Conservation (phyloP, 108 stramenopile genomes). For the Cyclotella sp. region DNA sequence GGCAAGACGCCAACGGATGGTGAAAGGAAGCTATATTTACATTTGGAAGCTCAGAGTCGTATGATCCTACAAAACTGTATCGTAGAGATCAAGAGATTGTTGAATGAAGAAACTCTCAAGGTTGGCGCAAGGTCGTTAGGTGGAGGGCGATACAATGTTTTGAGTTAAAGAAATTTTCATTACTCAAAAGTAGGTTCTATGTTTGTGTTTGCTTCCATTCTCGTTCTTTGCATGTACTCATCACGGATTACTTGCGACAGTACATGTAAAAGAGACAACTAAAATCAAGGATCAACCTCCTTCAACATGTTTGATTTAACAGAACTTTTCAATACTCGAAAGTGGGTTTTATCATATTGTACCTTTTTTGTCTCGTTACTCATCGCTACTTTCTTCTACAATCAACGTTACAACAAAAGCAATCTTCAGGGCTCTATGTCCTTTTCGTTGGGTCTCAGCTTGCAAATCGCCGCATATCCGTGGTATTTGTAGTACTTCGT, state of each 20-base stretch:
- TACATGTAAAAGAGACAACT: slow-evolving; percentile 17
- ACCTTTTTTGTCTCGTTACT: background rate
- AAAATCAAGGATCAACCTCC: slow-evolving; percentile 2
- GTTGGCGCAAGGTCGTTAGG: slow-evolving; percentile 67
- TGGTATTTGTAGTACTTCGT: no score
- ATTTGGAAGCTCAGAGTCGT: slow-evolving; percentile 86
- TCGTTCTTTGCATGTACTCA: slow-evolving; percentile 2
- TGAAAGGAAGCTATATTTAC: slow-evolving; percentile 82
- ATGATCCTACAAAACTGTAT: slow-evolving; percentile 78
- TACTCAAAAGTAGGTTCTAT: slow-evolving; percentile 18
- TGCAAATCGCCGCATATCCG: no score
- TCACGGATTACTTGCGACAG: background rate
- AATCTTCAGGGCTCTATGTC: no score
- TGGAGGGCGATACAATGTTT: slow-evolving; percentile 46
- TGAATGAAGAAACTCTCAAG: slow-evolving; percentile 93
- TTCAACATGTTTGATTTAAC: background rate
- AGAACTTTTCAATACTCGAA: background rate
- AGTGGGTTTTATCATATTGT: slow-evolving; percentile 1
- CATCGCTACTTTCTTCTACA: slow-evolving; percentile 1
- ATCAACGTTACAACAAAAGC: no score
- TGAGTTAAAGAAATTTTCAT: slow-evolving; percentile 19
- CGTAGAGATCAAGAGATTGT: slow-evolving; percentile 84
- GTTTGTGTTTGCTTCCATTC: background rate
- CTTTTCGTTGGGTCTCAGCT: no score
- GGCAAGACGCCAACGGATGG: slow-evolving; percentile 69